Percentiles rank a stretch among this genome's conserved stretches.
Conservation (phyloP, 306 rosid species). For the Mimosa bimucronata region DNA sequence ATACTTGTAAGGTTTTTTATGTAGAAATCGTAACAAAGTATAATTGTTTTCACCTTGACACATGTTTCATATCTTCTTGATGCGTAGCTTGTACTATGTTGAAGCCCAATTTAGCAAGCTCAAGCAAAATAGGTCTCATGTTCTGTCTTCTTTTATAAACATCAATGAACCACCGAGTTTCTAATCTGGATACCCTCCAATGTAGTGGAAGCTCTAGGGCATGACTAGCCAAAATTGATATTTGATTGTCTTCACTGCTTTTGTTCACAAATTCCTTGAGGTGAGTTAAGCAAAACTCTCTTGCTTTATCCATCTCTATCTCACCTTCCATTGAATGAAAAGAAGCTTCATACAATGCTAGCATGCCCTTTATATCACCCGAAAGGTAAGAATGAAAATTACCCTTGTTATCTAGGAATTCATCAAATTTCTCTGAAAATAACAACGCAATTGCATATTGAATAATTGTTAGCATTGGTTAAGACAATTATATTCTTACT, state of each 20-base stretch:
- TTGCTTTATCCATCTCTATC: not conserved
- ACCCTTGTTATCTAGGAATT: not conserved
- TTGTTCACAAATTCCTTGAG: slow-evolving; percentile 15
- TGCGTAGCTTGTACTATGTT: slow-evolving; percentile 9
- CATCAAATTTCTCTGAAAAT: too few relatives aligned
- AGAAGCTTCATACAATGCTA: slow-evolving; percentile 40
- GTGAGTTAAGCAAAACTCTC: not conserved
- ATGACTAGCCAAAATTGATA: not conserved
- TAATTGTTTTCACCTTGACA: not conserved
- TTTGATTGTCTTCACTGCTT: too few relatives aligned
- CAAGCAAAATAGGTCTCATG: not conserved
- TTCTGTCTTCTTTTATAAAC: not conserved
- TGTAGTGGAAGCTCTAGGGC: slow-evolving; percentile 45
- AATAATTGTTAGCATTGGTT: too few relatives aligned
- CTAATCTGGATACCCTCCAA: slow-evolving; percentile 44
- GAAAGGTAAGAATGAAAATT: not conserved
- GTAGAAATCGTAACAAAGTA: too few relatives aligned
- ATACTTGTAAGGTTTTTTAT: too few relatives aligned
- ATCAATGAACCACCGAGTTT: slow-evolving; percentile 29
- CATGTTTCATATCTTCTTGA: slow-evolving; percentile 6
- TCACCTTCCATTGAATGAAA: slow-evolving; percentile 29
- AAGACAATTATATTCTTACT: too few relatives aligned
- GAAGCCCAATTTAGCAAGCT: slow-evolving; percentile 15
- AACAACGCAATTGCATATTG: too few relatives aligned
- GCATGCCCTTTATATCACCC: slow-evolving; percentile 24